Evolutionary conservation across 78 protist genomes (phyloP).

Genomic region (Dictyostelium intermedium): DNA sequence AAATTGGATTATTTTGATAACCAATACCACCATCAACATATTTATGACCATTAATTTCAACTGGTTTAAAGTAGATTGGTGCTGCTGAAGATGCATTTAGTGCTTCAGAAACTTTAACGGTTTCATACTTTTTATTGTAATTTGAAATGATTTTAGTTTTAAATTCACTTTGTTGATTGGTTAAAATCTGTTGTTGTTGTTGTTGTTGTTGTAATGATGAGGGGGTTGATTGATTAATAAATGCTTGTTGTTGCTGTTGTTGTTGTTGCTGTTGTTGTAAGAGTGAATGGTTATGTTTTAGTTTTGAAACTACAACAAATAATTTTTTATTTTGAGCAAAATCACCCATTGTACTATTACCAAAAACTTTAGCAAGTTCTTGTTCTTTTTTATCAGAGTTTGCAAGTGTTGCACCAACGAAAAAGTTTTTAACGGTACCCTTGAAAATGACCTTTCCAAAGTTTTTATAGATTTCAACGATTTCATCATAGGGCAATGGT

Average conservation of each 20-base stretch:
- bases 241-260: not conserved
- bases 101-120: not conserved
- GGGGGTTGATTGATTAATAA: not conserved
- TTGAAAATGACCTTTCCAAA: constrained; percentile 37
- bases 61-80: constrained; percentile 22
- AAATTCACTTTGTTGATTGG: not conserved
- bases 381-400: not conserved
- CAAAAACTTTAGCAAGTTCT: constrained; percentile 2
- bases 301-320: not conserved
- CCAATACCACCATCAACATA: constrained; percentile 38
- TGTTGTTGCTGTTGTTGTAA: not conserved
- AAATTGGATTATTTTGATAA: constrained; percentile 27
- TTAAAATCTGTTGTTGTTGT: not conserved
- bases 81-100: constrained; percentile 6
- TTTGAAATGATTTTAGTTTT: not conserved
- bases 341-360: not conserved
- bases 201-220: not conserved
- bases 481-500: not conserved
- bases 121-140: not conserved
- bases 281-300: not conserved
- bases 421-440: not conserved
- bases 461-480: constrained; percentile 18
- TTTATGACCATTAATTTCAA: not conserved
- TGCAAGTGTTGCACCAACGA: not conserved
- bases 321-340: not conserved